A percentile compares a stretch with the other conserved stretches of the same genome.
Evolutionary conservation across 139 green algal species (phyloP).

Genomic region (Ettlia oleoabundans): DNA sequence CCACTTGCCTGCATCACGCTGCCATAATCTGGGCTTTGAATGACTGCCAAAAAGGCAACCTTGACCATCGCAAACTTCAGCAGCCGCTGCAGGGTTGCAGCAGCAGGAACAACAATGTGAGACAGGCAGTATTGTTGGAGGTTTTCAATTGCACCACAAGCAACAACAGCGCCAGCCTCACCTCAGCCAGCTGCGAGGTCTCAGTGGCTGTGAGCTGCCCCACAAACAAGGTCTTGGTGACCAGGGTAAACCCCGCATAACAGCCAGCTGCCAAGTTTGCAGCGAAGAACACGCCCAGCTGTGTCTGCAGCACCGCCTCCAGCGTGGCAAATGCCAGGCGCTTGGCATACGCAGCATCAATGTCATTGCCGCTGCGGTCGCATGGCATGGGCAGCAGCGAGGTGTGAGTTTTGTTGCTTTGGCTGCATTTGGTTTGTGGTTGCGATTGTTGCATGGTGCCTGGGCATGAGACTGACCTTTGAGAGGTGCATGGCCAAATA

Average conservation of each 20-base stretch:
- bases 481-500: no score
- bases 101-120: no score
- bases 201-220: constrained; percentile 24
- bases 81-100: no score
- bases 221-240: constrained; percentile 34
- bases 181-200: constrained; percentile 27
- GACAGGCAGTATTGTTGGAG: no score
- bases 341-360: not conserved
- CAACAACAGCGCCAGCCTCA: constrained; percentile 36
- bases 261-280: not conserved
- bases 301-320: not conserved
- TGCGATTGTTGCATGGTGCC: no score
- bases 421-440: no score
- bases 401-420: no score
- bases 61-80: no score
- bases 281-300: constrained; percentile 20
- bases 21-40: not conserved
- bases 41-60: no score
- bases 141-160: not conserved
- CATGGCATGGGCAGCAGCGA: no score
- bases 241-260: not conserved
- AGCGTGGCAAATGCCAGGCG: not conserved
- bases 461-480: no score
- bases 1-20: not conserved
- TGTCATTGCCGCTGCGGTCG: not conserved